phyloP scores from a whole-genome alignment of 1,284 basidiomycete species.

The Calocybe gambosa region DNA sequence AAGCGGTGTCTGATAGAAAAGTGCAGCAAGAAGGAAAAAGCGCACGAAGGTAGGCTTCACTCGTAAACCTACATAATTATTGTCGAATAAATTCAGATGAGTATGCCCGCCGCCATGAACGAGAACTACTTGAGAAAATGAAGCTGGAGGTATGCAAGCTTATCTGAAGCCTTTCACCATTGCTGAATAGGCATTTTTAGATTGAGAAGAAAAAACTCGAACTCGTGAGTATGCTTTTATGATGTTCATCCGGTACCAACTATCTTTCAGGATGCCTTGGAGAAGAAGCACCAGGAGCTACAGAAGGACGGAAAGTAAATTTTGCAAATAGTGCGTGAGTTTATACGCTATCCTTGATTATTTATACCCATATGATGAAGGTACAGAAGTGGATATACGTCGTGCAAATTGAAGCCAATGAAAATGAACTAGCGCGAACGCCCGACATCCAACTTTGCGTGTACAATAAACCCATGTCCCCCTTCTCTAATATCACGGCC shows the following conservation, averaged over 20 bases:
- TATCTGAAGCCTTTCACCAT: background rate
- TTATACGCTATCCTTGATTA: background rate
- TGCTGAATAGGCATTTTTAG: constrained; percentile 25
- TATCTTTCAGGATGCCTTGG: constrained; percentile 18
- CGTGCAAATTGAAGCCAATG: background rate
- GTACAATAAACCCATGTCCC: background rate
- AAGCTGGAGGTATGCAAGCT: constrained; percentile 41
- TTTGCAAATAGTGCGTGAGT: background rate
- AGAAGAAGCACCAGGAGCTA: constrained; percentile 20
- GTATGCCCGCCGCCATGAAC: constrained; percentile 50
- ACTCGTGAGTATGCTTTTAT: constrained; percentile 34
- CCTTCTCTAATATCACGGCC: background rate
- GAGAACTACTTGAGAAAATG: constrained; percentile 47
- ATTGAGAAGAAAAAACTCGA: constrained; percentile 54
- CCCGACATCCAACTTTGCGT: background rate
- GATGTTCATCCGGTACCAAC: background rate
- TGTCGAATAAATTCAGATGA: constrained; percentile 36
- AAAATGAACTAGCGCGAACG: background rate
- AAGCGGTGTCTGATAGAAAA: constrained; percentile 15
- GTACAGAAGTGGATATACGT: no score
- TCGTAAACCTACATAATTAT: constrained; percentile 1
- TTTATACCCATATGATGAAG: no score
- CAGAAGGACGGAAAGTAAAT: constrained; percentile 12
- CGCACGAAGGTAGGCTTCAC: constrained; percentile 53
- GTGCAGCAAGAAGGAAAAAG: constrained; percentile 65